Evolutionary conservation across 2,329 filamentous ascomycete genomes (phyloP), one percentile per base, ranked within the genome.

Genomic region (Ceratocystiopsis sp.): DNA sequence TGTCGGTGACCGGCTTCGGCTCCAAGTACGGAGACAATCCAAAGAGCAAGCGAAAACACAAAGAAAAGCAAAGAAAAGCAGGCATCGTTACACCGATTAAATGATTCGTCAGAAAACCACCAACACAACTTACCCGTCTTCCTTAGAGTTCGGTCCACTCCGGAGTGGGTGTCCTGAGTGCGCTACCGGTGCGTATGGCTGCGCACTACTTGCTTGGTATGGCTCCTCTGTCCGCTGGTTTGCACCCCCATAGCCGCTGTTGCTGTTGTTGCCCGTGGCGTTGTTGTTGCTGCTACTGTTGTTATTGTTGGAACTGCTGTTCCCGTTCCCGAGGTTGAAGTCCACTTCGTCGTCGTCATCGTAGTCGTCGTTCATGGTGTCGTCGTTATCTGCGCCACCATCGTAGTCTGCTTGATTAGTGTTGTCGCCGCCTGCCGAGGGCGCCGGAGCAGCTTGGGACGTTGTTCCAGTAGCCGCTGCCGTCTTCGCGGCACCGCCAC

Each of bases 101-200:
- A 36, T 36, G 38, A 33, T 21, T 21, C 7, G 19, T 21, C 18
- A 29, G 15, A 32, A 33, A 44, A 40, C 21, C 33, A 44, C 14
- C 19, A 18, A 29, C 15, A 5, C 42, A 38, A 51, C 84, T 87
- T 78, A 93, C 84, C 84, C 84, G 58, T 93, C 84, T 74, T 93
- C 84, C 63, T 93, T 93, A 45, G 86, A 82, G 49, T 78, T 80
- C 42, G 81, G 75, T 15, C 69, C 71, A 51, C 14, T 35, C 64
- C 13, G 53, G 1, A 54, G 53, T 19, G 55, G 56, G 1, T 53
- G 49, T 1, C 29, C 43, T 8, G 35, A 33, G 9, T 32, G 37
- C 13, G 35, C 25, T 15, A 21, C n/a, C 12, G 38, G 25, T 9
- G 40, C 19, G 15, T 33, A 41, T 18, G 43, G 45, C n/a, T 25